A percentile compares a stretch with the other conserved stretches of the same genome.
Evolutionary conservation across 192 early-diverging fungal genomes (phyloP).

Genomic region (Linnemannia hyalina): DNA sequence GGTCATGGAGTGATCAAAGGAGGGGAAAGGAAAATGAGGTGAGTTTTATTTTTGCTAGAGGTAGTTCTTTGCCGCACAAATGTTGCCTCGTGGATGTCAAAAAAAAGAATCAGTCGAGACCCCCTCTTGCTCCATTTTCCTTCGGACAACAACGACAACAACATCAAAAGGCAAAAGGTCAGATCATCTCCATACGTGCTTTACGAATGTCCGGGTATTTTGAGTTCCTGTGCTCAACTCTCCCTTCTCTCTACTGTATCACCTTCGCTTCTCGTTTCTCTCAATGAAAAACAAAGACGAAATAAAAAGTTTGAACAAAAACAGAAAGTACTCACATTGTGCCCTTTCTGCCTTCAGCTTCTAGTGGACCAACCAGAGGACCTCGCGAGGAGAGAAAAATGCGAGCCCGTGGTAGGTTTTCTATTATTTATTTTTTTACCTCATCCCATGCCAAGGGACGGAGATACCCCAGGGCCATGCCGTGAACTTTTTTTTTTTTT

Average conservation of each 20-base stretch:
- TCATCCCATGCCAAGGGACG: not conserved
- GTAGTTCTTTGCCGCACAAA: not conserved
- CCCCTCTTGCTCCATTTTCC: not conserved
- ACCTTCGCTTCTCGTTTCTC: not conserved
- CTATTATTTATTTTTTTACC: not conserved
- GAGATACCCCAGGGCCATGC: not conserved
- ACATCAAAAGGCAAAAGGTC: not conserved
- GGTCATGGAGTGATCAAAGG: not conserved
- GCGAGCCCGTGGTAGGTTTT: slow-evolving; percentile 9
- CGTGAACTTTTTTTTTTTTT: not conserved
- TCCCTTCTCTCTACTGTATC: not conserved
- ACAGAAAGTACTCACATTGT: not conserved
- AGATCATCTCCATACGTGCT: slow-evolving; percentile 1
- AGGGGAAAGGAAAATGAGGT: not conserved
- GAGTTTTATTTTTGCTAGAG: not conserved
- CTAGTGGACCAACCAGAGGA: not conserved
- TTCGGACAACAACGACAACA: not conserved
- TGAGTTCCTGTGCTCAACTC: not conserved
- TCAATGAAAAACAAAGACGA: not conserved
- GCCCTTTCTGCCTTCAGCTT: not conserved
- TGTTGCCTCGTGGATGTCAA: not conserved
- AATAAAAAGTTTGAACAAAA: not conserved
- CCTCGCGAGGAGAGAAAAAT: not conserved
- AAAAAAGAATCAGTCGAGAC: slow-evolving; percentile 4
- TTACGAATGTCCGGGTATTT: not conserved